Evolutionary conservation across 257 asterid genomes (phyloP).

Genomic region (Cynanchum wilfordii): DNA sequence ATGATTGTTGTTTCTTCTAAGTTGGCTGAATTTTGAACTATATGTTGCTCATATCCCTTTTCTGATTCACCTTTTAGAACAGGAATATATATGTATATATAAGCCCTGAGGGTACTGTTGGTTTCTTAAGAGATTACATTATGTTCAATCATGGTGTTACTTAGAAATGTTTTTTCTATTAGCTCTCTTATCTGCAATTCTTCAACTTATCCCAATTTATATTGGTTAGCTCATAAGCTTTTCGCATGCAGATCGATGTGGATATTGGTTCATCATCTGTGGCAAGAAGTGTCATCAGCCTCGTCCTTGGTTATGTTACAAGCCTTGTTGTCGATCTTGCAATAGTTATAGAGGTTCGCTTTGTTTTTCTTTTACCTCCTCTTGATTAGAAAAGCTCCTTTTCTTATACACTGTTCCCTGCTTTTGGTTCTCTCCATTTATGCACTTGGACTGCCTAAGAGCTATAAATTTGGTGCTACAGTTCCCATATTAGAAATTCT

Average conservation of each 20-base stretch:
- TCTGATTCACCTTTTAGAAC: not conserved
- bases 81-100: no score
- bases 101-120: not conserved
- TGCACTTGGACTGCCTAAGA: not conserved
- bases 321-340: conserved; percentile 96
- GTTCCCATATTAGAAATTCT: no score
- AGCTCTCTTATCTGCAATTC: not conserved
- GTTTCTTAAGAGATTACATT: not conserved
- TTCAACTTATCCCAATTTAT: not conserved
- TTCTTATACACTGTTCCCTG: no score
- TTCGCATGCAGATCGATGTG: conserved; percentile 76
- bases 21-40: not conserved
- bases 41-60: not conserved
- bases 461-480: no score
- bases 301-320: conserved; percentile 88
- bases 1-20: not conserved
- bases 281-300: conserved; percentile 86
- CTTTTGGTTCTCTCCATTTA: not conserved
- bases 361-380: not conserved
- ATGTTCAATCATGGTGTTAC: not conserved
- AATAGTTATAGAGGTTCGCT: conserved; percentile 74
- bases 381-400: not conserved
- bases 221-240: not conserved
- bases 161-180: not conserved
- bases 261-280: conserved; percentile 99